A percentile compares a stretch with the other conserved stretches of the same genome.
These are phyloP conservation scores for Penicillium salamii DNA, from an alignment of 495 filamentous ascomycete species.

Conservation along the genomic window DNA sequence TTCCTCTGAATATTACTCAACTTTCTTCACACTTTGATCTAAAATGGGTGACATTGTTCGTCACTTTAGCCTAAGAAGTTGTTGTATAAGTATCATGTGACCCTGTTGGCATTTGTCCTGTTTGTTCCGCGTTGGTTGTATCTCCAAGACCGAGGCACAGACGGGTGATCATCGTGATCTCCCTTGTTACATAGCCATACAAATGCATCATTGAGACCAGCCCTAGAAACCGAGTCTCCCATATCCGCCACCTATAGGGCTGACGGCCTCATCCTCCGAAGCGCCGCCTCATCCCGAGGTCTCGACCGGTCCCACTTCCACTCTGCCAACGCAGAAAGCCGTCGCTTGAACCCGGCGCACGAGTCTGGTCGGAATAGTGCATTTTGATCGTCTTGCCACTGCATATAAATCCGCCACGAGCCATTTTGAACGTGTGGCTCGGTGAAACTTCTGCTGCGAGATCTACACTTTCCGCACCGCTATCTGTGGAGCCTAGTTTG, in stretches of 20 bases:
- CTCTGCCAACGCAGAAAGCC: conserved; percentile 14
- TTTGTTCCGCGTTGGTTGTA: background rate
- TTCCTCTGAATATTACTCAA: conserved; percentile 6
- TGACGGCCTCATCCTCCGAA: conserved; percentile 21
- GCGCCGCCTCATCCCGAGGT: conserved; percentile 22
- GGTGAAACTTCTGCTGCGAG: conserved; percentile 2
- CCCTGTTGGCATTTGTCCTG: background rate
- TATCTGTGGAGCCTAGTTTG: conserved; percentile 3
- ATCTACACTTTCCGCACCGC: background rate
- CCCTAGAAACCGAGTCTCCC: background rate
- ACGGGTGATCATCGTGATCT: background rate
- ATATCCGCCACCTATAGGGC: conserved; percentile 13
- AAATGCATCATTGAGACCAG: background rate
- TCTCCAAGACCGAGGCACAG: background rate
- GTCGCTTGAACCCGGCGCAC: conserved; percentile 1
- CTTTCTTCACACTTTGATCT: background rate
- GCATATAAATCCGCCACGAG: background rate
- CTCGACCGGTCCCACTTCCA: conserved; percentile 17
- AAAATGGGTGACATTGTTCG: too few relatives aligned
- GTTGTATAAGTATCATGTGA: too few relatives aligned
- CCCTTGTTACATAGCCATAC: too few relatives aligned
- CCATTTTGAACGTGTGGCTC: background rate
- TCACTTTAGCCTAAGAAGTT: too few relatives aligned
- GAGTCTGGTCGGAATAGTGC: conserved; percentile 8
- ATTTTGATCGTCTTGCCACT: conserved; percentile 2